A percentile compares a stretch with the other conserved stretches of the same genome.
Evolutionary conservation across 2,329 filamentous ascomycete genomes (phyloP).

Genomic region (Zymoseptoria pseudotritici): DNA sequence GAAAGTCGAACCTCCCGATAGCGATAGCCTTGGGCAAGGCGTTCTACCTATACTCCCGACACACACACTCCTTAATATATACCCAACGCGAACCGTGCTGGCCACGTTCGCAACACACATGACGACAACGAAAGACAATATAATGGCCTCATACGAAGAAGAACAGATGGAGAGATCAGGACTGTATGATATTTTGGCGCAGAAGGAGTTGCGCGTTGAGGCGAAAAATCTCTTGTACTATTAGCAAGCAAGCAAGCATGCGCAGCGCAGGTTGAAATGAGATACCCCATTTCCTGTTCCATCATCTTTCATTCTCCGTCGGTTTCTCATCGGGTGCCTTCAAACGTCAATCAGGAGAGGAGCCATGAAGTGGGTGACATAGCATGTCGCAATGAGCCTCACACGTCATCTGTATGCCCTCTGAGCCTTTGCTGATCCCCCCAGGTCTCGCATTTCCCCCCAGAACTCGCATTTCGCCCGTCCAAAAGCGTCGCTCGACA

Average conservation of each 20-base stretch:
- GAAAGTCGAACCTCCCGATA: neutral
- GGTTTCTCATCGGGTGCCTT: too few relatives aligned
- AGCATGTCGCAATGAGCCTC: neutral
- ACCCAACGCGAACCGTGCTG: neutral
- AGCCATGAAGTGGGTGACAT: too few relatives aligned
- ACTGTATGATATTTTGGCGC: neutral
- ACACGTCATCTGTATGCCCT: neutral
- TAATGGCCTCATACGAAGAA: neutral
- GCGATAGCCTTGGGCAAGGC: neutral
- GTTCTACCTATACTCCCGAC: neutral
- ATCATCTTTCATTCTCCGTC: neutral
- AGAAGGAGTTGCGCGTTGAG: neutral
- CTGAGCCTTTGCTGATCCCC: neutral
- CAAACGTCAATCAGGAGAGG: too few relatives aligned
- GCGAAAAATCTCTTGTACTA: neutral
- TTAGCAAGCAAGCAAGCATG: neutral
- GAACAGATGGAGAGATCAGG: neutral
- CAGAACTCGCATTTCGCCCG: too few relatives aligned
- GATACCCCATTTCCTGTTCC: neutral
- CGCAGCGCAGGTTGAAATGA: neutral
- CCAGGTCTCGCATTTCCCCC: too few relatives aligned
- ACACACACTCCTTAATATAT: neutral
- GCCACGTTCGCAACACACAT: neutral
- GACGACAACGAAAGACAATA: neutral
- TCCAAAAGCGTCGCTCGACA: neutral